Evolutionary conservation across 495 filamentous ascomycete genomes (phyloP).

Genomic region (Aspergillus biplanus): DNA sequence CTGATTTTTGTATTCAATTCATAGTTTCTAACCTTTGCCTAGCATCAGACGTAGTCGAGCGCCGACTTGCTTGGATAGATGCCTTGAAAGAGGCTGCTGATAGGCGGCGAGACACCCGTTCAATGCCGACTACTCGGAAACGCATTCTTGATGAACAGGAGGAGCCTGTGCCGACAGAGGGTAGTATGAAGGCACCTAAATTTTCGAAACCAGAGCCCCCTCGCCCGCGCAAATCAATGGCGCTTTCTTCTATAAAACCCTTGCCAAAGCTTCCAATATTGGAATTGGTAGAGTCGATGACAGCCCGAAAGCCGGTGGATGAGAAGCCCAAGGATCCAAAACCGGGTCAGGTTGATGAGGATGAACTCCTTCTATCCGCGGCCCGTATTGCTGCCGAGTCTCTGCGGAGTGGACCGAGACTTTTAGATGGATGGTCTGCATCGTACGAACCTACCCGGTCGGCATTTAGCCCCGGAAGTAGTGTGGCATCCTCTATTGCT

Average conservation of each 20-base stretch:
- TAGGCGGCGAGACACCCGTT: conserved; percentile 22
- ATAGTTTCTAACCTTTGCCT: neutral
- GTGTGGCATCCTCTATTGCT: conserved; percentile 27
- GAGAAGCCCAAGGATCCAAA: conserved; percentile 27
- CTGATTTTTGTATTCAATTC: neutral
- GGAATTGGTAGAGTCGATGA: conserved; percentile 36
- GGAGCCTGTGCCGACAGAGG: conserved; percentile 17
- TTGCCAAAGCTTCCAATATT: conserved; percentile 47
- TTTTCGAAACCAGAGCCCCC: conserved; percentile 22
- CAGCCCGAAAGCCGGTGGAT: conserved; percentile 29
- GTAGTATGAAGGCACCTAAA: conserved; percentile 32
- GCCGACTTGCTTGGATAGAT: conserved; percentile 27
- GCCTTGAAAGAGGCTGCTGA: conserved; percentile 26
- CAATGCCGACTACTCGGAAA: conserved; percentile 29
- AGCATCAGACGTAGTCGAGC: conserved; percentile 21
- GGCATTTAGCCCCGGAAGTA: conserved; percentile 35
- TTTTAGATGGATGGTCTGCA: conserved; percentile 33
- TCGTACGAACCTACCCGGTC: conserved; percentile 27
- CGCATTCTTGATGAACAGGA: conserved; percentile 29
- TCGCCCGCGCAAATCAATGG: conserved; percentile 34
- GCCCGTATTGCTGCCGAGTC: conserved; percentile 50
- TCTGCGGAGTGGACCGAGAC: conserved; percentile 40
- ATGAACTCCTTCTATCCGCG: conserved; percentile 46
- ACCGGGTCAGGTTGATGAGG: conserved; percentile 43
- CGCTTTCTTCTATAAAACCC: conserved; percentile 36